Conservation (phyloP, 163 green algal genomes). For the Scenedesmus sp. region DNA sequence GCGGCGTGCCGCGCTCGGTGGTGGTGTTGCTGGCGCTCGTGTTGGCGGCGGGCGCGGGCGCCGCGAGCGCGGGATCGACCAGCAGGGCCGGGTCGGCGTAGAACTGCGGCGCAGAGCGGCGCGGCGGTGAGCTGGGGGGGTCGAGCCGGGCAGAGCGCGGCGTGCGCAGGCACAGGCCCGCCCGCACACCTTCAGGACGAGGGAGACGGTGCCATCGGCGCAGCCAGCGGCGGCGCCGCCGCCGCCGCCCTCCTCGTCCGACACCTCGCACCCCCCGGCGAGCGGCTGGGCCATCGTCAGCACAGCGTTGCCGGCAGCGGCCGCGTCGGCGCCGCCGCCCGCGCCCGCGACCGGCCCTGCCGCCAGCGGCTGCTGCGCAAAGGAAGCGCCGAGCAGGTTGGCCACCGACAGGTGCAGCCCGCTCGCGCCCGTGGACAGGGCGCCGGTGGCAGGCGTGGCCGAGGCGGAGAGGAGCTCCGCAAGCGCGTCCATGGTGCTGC, state of each 20-base stretch:
- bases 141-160: too few species aligned
- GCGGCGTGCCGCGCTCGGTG: too few species aligned
- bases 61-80: background rate
- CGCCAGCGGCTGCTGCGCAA: background rate
- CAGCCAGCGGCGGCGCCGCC: background rate
- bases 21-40: background rate
- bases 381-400: constrained; percentile 15
- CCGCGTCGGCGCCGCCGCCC: constrained; percentile 1
- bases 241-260: background rate
- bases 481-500: background rate
- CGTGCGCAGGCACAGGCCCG: too few species aligned
- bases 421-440: background rate
- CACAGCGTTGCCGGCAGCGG: background rate
- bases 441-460: constrained; percentile 13
- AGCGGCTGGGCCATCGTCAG: background rate
- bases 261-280: background rate
- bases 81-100: background rate
- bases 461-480: background rate
- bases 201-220: background rate
- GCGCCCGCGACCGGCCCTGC: background rate
- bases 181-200: too few species aligned
- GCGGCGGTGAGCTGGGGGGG: too few species aligned
- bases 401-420: constrained; percentile 17
- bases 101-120: too few species aligned
- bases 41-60: background rate